Conservation (phyloP, 2,329 filamentous ascomycete genomes). For the Amylocarpus encephaloides region DNA sequence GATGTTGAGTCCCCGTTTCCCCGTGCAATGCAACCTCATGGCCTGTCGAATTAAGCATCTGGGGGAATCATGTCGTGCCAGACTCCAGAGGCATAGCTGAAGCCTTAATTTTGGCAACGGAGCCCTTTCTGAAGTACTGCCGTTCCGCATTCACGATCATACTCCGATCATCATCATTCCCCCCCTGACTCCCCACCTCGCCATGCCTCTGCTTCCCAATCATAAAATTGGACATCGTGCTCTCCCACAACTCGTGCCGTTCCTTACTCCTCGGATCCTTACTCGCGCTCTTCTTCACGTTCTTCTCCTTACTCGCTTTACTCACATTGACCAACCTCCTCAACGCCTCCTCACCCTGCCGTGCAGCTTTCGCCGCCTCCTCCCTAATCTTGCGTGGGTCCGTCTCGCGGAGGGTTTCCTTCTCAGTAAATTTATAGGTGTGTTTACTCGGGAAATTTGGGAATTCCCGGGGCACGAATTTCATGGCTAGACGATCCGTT, state of each 20-base stretch:
- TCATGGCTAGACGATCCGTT: slow-evolving; percentile 47
- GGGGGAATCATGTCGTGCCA: not conserved
- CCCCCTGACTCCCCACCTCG: slow-evolving; percentile 19
- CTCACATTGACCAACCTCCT: slow-evolving; percentile 53
- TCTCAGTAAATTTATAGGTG: slow-evolving; percentile 55
- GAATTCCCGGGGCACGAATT: slow-evolving; percentile 53
- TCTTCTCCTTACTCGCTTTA: slow-evolving; percentile 59
- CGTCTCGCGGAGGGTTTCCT: slow-evolving; percentile 38
- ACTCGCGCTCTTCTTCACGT: slow-evolving; percentile 48
- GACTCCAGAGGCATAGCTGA: not conserved
- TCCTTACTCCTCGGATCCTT: slow-evolving; percentile 45
- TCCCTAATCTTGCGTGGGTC: slow-evolving; percentile 54
- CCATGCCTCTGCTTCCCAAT: slow-evolving; percentile 14
- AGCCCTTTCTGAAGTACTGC: slow-evolving; percentile 43
- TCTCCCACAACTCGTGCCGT: slow-evolving; percentile 55
- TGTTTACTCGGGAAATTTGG: slow-evolving; percentile 59
- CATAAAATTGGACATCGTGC: slow-evolving; percentile 49
- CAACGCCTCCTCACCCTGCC: slow-evolving; percentile 57
- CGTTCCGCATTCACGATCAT: slow-evolving; percentile 58
- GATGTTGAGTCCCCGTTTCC: not conserved
- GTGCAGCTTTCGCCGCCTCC: slow-evolving; percentile 52
- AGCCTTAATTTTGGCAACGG: slow-evolving; percentile 18
- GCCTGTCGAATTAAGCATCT: not conserved
- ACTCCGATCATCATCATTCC: slow-evolving; percentile 51
- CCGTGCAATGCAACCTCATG: not conserved